A percentile compares a stretch with the other conserved stretches of the same genome.
Conservation (phyloP, 108 stramenopile species). For the Aureococcus anophagefferens region DNA sequence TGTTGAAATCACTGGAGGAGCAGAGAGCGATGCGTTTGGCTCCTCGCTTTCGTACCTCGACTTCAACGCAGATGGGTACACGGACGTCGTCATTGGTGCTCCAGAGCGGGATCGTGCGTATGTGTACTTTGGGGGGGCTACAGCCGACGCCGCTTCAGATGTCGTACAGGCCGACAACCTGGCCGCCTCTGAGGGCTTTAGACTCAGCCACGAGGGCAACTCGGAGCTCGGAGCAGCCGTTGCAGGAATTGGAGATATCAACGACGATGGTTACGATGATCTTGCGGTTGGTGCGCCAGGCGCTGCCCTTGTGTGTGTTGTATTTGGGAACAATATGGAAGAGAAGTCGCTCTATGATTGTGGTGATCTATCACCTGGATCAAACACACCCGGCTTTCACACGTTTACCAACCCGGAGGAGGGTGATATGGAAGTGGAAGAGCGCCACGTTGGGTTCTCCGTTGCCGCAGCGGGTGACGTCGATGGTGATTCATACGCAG, state of each 20-base stretch:
- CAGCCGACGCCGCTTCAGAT: too few species aligned
- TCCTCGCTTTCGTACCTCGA: neutral
- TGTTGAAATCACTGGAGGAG: neutral
- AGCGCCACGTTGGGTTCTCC: too few species aligned
- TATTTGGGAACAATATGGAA: neutral
- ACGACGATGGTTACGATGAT: neutral
- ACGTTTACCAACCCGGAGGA: too few species aligned
- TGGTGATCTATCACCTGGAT: too few species aligned
- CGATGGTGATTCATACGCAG: conserved; percentile 7
- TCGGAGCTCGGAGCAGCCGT: neutral
- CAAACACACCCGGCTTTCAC: too few species aligned
- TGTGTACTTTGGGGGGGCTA: neutral
- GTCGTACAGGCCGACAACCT: neutral
- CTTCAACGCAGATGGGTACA: neutral
- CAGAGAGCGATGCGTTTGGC: neutral
- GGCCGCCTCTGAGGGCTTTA: neutral
- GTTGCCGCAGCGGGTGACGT: conserved; percentile 5
- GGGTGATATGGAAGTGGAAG: too few species aligned
- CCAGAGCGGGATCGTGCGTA: neutral
- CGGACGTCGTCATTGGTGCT: neutral
- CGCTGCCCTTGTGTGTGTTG: neutral
- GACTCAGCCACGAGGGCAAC: neutral
- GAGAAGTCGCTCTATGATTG: too few species aligned
- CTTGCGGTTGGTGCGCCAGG: neutral
- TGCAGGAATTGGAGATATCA: neutral